Evolutionary conservation across 441 rosid genomes (phyloP).

Genomic region (Eruca vesicaria): DNA sequence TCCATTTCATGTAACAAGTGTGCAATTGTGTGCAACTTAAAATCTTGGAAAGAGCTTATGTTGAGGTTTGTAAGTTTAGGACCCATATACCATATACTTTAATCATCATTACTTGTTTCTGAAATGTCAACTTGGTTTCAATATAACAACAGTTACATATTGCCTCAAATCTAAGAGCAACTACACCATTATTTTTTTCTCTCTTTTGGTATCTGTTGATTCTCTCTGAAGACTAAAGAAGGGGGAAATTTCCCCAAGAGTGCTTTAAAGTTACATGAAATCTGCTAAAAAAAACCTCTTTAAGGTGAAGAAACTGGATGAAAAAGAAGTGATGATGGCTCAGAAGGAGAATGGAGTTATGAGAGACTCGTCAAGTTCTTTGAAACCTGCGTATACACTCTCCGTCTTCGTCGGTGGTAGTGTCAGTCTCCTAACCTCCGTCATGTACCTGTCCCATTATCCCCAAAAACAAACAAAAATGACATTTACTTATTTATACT

Average conservation of each 20-base stretch:
- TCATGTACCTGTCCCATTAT: constrained; percentile 67
- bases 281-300: constrained; percentile 10
- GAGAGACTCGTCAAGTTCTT: constrained; percentile 89
- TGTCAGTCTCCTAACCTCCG: constrained; percentile 85
- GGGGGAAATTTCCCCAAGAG: constrained; percentile 7
- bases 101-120: background rate
- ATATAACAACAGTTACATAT: constrained; percentile 2
- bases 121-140: background rate
- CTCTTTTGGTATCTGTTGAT: constrained; percentile 18
- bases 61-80: too few relatives aligned
- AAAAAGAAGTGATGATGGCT: constrained; percentile 2
- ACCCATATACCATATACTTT: too few relatives aligned
- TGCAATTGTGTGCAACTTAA: too few relatives aligned
- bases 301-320: constrained; percentile 17
- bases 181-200: constrained; percentile 6
- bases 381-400: constrained; percentile 71
- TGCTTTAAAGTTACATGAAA: constrained; percentile 19
- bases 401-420: constrained; percentile 82
- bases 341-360: constrained; percentile 57
- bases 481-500: background rate
- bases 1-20: too few relatives aligned
- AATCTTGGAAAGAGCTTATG: too few relatives aligned
- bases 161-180: constrained; percentile 2
- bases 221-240: constrained; percentile 16
- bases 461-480: background rate